Evolutionary conservation across 176 grass and related monocot genomes (phyloP), one percentile per base, ranked within the genome.

Genomic region (Aegilops bicornis): DNA sequence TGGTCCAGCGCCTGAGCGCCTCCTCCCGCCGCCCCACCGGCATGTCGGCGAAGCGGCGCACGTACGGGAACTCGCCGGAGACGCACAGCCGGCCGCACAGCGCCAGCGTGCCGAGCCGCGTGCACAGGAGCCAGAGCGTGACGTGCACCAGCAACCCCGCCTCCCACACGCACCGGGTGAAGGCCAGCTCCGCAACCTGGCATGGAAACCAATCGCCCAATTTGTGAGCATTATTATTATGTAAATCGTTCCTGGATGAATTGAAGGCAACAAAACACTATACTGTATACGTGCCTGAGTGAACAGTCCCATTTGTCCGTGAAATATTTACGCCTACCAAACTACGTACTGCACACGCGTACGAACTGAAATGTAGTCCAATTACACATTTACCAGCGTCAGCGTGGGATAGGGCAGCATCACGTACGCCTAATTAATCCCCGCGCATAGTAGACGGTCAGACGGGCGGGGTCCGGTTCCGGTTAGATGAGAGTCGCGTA

Each of bases 31-130:
- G 85, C 79, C 92, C 78, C 67, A 85, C 65, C 2, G 93, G 80
- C 91, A 98, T 90, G 65, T 91, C 89, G 35, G 91, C 87, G 85
- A 98, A 98, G 79, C 79, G 91, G 74, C 56, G 48, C 48, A 89
- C 67, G 87, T 73, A 95, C 17, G 91, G 93, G 80, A 83, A 85
- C 24, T 32, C 47, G 39, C 40, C 40, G 30, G 70, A 74, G 63
- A 95, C 0, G 69, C 83, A 81, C 33, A 77, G 70, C 13, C 65
- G 32, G 1, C 93, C 89, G 73, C 95, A 95, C 2, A 98, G 80
- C 6, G 76, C n/a, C 22, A 98, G 33, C 25, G 95, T 95, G 64
- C 95, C 93, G 8, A 87, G 17, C 67, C 81, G 87, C 6, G 87
- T 91, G 79, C 85, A 85, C 19, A 98, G 84, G 4, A 89, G 48